These are phyloP conservation scores for Blumeriella jaapii DNA, from an alignment of 2,329 filamentous ascomycete genomes.

Conservation along the genomic window DNA sequence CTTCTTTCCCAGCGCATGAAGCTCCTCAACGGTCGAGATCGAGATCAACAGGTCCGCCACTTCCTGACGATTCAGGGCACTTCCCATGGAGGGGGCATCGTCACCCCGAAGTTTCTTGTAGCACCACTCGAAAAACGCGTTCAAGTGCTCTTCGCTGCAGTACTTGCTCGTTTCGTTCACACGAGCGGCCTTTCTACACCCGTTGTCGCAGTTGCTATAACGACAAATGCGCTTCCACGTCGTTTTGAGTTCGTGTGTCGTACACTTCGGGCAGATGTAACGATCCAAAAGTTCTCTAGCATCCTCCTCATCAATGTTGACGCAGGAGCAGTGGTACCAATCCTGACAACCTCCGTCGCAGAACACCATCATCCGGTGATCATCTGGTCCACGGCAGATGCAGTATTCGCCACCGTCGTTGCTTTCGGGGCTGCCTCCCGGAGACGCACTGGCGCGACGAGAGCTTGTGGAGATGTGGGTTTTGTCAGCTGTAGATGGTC, in stretches of 20 bases:
- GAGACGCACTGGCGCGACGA: conserved; percentile 11
- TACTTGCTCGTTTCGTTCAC: conserved; percentile 25
- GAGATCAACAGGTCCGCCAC: conserved; percentile 16
- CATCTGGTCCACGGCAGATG: conserved; percentile 25
- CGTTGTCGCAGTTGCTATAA: conserved; percentile 16
- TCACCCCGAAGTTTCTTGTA: conserved; percentile 13
- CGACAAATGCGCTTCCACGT: conserved; percentile 27
- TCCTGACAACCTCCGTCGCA: conserved; percentile 27
- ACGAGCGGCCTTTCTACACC: conserved; percentile 23
- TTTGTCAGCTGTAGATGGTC: conserved; percentile 3
- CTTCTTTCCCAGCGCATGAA: conserved; percentile 22
- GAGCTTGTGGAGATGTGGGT: conserved; percentile 7
- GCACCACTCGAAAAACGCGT: conserved; percentile 17
- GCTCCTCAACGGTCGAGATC: conserved; percentile 12
- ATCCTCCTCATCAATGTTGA: conserved; percentile 22
- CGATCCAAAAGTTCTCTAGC: conserved; percentile 24
- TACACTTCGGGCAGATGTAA: conserved; percentile 25
- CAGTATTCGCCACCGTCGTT: conserved; percentile 27
- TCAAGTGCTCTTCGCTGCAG: conserved; percentile 23
- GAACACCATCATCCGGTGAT: conserved; percentile 27
- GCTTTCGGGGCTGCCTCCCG: conserved; percentile 15
- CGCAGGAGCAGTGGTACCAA: conserved; percentile 27
- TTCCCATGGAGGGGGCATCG: conserved; percentile 21
- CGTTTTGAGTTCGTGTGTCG: conserved; percentile 17
- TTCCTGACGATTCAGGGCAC: conserved; percentile 20